These are phyloP conservation scores for Rhodotorula glutinis DNA, from an alignment of 1,284 basidiomycete species.

Conservation along the genomic window DNA sequence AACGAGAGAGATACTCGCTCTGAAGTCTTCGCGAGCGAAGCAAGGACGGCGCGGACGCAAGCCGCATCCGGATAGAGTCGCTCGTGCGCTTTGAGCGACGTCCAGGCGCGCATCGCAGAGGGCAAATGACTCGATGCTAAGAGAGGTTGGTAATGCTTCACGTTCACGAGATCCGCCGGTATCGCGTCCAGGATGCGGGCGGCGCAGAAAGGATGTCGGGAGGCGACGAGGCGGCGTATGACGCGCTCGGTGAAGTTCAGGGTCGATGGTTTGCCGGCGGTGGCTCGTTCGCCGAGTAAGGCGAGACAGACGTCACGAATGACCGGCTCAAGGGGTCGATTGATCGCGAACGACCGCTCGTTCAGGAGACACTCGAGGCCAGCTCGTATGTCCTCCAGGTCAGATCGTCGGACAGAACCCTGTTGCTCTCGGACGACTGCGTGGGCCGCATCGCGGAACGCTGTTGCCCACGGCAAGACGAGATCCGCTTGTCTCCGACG, in stretches of 20 bases:
- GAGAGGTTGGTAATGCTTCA: constrained; percentile 8
- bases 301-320: not conserved
- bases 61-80: not conserved
- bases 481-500: not conserved
- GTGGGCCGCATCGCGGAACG: not conserved
- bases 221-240: constrained; percentile 3
- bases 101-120: not conserved
- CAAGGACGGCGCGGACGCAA: not conserved
- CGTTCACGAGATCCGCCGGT: not conserved
- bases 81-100: not conserved
- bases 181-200: constrained; percentile 5
- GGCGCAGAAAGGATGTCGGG: constrained; percentile 5
- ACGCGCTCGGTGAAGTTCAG: not conserved
- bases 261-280: no score
- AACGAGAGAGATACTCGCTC: constrained; percentile 4
- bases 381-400: not conserved
- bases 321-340: not conserved
- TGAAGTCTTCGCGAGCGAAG: not conserved
- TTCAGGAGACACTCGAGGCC: not conserved
- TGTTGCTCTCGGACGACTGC: not conserved
- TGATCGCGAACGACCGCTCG: not conserved
- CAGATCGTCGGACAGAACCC: not conserved
- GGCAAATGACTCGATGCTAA: constrained; percentile 2
- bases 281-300: not conserved
- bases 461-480: not conserved